Base-by-base conservation (phyloP, 2,329 filamentous ascomycete species). In the Cladosporium austrohemisphaericum region DNA sequence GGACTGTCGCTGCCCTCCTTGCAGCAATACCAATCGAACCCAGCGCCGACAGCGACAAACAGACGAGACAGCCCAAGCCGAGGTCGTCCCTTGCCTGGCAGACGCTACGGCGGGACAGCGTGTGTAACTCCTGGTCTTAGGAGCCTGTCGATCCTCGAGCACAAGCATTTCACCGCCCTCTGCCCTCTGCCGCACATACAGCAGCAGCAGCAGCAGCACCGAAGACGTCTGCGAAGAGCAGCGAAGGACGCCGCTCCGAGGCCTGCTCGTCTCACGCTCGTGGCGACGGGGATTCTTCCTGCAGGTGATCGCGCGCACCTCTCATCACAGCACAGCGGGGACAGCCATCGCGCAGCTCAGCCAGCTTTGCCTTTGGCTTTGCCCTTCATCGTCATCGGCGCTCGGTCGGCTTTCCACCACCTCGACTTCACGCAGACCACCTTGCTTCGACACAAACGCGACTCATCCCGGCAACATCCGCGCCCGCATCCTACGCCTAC, bases 151-250 rank as follows among this genome's bases (percentile, higher is more conserved):
- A 41, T 41, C 38, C 7, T n/a, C 26, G 25, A 29, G 38, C 38
- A 41, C 38, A 41, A 41, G 38, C 32, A 41, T 41, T 41, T 41
- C 38, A 41, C 38, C 38, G 38, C 38, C 25, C 25, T 41, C 38
- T 31, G 23, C 38, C 25, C 26, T 14, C 37, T 25, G 37, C 38
- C 38, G 38, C 38, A 6, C 25, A 26, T 6, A 26, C 25, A 26
- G 14, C 20, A n/a, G 35, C 35, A 37, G 20, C n/a, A 38, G 36
- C 20, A 25, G 36, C 25, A 26, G 25, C 25, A 26, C 25, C 25
- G 25, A n/a, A n/a, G n/a, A n/a, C n/a, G n/a, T n/a, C 16, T 4
- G 18, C 19, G 14, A 13, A 37, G 16, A 16, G 16, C 14, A 31
- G n/a, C n/a, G n/a, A 41, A 41, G 38, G 38, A 41, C 16, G 10